phyloP scores from a whole-genome alignment of 2,329 filamentous ascomycete genomes.

The Dendryphion nanum region DNA sequence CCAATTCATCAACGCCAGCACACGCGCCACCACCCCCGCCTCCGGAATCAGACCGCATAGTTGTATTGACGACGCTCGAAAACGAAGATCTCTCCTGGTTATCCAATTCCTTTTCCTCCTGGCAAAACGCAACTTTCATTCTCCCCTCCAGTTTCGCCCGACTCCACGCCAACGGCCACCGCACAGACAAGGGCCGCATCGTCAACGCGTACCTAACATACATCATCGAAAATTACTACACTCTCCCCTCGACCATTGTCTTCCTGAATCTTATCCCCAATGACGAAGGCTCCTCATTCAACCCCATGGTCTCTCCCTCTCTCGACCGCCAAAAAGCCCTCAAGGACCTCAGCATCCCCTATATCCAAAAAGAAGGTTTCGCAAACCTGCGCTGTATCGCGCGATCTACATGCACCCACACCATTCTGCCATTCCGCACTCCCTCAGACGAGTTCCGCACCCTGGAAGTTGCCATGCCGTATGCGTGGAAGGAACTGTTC shows the following conservation, averaged over 20 bases:
- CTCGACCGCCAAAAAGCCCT: constrained; percentile 15
- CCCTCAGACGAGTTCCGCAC: constrained; percentile 17
- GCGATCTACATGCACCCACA: constrained; percentile 36
- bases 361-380: constrained; percentile 40
- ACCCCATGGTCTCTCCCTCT: neutral
- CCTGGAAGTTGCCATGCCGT: constrained; percentile 23
- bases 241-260: constrained; percentile 13
- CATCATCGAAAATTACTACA: constrained; percentile 17
- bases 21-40: neutral
- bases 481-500: constrained; percentile 49
- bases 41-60: neutral
- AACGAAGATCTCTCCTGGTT: neutral
- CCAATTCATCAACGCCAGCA: neutral
- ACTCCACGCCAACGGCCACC: neutral
- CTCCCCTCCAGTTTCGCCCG: neutral
- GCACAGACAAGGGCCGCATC: constrained; percentile 15
- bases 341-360: constrained; percentile 32
- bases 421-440: constrained; percentile 28
- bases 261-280: constrained; percentile 19
- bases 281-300: neutral
- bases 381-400: constrained; percentile 41
- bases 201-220: constrained; percentile 20
- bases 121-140: neutral
- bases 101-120: neutral
- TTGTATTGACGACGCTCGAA: neutral